A percentile compares a stretch with the other conserved stretches of the same genome.
Evolutionary conservation across 2,329 filamentous ascomycete genomes (phyloP).

Genomic region (Fusarium euwallaceae): DNA sequence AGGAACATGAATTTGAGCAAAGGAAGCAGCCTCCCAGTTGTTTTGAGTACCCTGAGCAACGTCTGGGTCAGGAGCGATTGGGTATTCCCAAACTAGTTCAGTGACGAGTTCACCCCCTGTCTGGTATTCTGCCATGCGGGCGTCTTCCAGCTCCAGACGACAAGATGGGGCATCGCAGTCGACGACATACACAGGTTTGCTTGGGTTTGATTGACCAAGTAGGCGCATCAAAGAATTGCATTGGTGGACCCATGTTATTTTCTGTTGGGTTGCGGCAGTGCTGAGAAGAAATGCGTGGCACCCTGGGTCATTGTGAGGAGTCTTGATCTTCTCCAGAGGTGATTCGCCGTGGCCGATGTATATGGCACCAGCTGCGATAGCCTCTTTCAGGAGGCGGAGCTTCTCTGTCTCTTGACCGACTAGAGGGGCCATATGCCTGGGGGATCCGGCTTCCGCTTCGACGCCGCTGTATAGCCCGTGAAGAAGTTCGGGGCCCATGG

Average conservation of each 20-base stretch:
- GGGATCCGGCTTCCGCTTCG: background rate
- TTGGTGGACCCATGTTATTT: conserved; percentile 8
- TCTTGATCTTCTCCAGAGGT: background rate
- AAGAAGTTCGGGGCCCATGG: background rate
- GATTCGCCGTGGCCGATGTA: conserved; percentile 36
- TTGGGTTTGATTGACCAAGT: background rate
- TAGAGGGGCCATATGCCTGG: background rate
- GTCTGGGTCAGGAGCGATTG: background rate
- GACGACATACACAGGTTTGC: conserved; percentile 26
- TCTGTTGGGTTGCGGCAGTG: background rate
- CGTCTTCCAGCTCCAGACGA: background rate
- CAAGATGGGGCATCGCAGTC: conserved; percentile 30
- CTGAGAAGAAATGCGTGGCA: conserved; percentile 15
- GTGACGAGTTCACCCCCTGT: background rate
- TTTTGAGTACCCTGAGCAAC: background rate
- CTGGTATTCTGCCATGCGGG: conserved; percentile 5
- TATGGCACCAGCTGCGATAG: conserved; percentile 2
- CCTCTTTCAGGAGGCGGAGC: conserved; percentile 15
- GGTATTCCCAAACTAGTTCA: background rate
- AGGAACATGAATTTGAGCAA: background rate
- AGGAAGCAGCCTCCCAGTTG: background rate
- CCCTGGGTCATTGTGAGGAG: background rate
- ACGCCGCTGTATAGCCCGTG: background rate
- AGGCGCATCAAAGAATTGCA: conserved; percentile 6
- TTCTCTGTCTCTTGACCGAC: conserved; percentile 25